phyloP scores from a whole-genome alignment of 441 rosid species.

The Isatis lusitanica region DNA sequence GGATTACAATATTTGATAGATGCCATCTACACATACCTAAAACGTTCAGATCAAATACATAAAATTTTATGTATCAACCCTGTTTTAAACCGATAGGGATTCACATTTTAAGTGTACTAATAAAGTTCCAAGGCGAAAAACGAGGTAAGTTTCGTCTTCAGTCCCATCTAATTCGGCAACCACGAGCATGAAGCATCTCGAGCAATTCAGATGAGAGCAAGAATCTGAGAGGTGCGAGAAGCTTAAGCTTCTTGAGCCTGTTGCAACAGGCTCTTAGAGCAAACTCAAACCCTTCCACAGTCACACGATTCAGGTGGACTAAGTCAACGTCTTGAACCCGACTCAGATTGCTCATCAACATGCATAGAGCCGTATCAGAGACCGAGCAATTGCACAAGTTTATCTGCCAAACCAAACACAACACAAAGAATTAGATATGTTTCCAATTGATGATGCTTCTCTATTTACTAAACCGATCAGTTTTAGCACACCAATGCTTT shows the following conservation, averaged over 20 bases:
- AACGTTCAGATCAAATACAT: too few species aligned
- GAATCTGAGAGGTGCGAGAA: slow-evolving; percentile 64
- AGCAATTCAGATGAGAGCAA: slow-evolving; percentile 67
- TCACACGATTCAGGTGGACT: slow-evolving; percentile 64
- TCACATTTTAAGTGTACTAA: neutral
- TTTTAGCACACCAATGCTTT: neutral
- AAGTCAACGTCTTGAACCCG: slow-evolving; percentile 85
- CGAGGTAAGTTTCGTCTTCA: slow-evolving; percentile 25
- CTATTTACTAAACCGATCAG: neutral
- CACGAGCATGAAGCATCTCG: slow-evolving; percentile 62
- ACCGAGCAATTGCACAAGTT: slow-evolving; percentile 67
- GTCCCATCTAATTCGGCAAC: slow-evolving; percentile 86
- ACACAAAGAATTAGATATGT: neutral
- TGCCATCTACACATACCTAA: too few species aligned
- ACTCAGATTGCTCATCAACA: slow-evolving; percentile 74
- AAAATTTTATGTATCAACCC: neutral
- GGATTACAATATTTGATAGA: neutral
- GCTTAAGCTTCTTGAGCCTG: slow-evolving; percentile 81
- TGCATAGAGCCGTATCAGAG: slow-evolving; percentile 35
- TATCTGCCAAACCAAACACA: slow-evolving; percentile 56
- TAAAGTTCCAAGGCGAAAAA: neutral
- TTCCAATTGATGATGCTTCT: neutral
- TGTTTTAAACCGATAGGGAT: neutral
- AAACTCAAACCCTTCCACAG: slow-evolving; percentile 73
- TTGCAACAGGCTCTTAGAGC: slow-evolving; percentile 64